Evolutionary conservation across 2,329 filamentous ascomycete species (phyloP), one percentile per base, ranked within the genome.

Genomic region (Davidsoniella neocaledoniae): DNA sequence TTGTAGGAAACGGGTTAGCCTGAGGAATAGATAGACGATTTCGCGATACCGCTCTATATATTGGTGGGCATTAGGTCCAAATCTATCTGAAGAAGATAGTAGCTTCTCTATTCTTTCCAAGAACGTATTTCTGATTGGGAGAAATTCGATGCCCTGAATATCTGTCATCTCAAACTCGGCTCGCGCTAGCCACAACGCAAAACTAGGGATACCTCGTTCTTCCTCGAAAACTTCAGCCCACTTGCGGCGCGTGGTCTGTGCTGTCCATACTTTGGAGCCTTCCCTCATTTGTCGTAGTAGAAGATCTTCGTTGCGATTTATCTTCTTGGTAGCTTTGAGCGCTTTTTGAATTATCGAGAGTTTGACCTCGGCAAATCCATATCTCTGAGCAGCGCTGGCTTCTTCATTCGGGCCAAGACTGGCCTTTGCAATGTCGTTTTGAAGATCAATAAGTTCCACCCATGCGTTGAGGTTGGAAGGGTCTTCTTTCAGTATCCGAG

Each of bases 311-410:
- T 74, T 72, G 40, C 72, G 70, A 36, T 66, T 57, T 1, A 66
- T 63, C 1, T 61, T 60, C 3, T 56, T 55, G 5, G 76, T 68
- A 43, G 81, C 74, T 9, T 69, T 65, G 6, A 94, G 62, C 0
- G 88, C 88, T 54, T 86, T 79, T 55, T 90, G 78, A 53, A 88
- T 84, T 54, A 94, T 76, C 2, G 81, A 78, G 2, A 94, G 66
- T 56, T 86, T 90, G 50, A 94, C 77, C 55, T 91, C 82, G 3
- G 86, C 79, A 49, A 85, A 76, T 54, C 81, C 81, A 54, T 72
- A 73, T 46, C 69, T 67, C 58, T 91, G 83, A 2, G 79, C 75
- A 25, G 68, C 66, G 0, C 76, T 79, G 26, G 59, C 62, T 38
- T 63, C 68, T 40, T 60, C 69, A 58, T 66, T 67, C 53, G 58